Base-by-base conservation (phyloP, 306 rosid genomes). In the Sicyos edulis region DNA sequence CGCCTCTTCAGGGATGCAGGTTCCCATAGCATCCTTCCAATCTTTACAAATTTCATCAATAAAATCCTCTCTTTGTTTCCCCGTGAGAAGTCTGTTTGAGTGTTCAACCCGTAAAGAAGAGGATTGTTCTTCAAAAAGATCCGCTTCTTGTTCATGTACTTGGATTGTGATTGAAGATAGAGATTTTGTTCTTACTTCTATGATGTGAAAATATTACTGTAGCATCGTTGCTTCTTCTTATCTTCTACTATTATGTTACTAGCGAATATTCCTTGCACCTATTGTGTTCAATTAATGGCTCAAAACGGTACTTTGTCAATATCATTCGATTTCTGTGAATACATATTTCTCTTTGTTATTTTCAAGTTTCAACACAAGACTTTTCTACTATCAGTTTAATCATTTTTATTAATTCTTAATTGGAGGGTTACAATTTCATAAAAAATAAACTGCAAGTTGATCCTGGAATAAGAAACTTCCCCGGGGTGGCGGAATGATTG, bases 191-290 rank as follows among this genome's bases (percentile, higher is more conserved):
- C 45, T 22, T 72, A 61, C 61, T 17, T 73, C 40, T 10, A 53
- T 13, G 69, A 4, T 60, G 14, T 26, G 19, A 61, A 32, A 4
- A 11, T 49, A 67, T 7, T 42, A 45, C 13, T 12, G 4, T 20
- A 47, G 73, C 21, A 69, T 68, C 69, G 52, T 76, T 24, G 75
- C 40, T 40, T 40, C 29, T 64, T 16, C n/a, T 64, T 64, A n/a
- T 17, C 29, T 64, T 64, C 29, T 64, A 1, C 29, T 26, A 51
- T 64, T 37, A 34, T 63, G 24, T 37, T n/a, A 42, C 26, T 63
- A 20, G 10, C 42, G 21, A 16, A 8, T 17, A 64, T 42, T 64
- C 16, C 29, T 10, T 64, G 22, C 16, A 10, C 24, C 14, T 17
- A 52, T 8, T 37, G 26, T 62, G 12, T 34, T 16, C 8, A 37